A percentile compares a stretch with the other conserved stretches of the same genome.
phyloP scores from a whole-genome alignment of 495 filamentous ascomycete species.

The Talaromyces proteolyticus region DNA sequence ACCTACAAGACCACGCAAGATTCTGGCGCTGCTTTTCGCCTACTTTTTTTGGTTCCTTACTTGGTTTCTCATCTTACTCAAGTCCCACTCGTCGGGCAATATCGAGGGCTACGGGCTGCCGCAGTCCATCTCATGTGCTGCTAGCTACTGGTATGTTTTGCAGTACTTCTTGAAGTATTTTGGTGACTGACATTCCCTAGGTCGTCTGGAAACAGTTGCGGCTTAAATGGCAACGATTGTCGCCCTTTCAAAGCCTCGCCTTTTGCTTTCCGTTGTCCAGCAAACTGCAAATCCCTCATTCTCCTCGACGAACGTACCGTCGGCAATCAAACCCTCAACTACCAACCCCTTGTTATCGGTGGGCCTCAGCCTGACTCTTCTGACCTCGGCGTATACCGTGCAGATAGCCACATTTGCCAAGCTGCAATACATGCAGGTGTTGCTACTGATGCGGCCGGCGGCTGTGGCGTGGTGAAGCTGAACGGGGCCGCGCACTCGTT shows the following conservation, averaged over 20 bases:
- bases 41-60: conserved; percentile 67
- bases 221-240: conserved; percentile 72
- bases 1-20: conserved; percentile 56
- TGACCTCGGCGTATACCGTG: conserved; percentile 55
- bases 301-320: conserved; percentile 70
- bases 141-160: conserved; percentile 46
- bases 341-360: conserved; percentile 68
- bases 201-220: conserved; percentile 66
- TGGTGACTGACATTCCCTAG: conserved; percentile 37
- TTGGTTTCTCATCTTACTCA: conserved; percentile 61
- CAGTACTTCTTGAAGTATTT: background rate
- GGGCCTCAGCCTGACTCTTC: conserved; percentile 48
- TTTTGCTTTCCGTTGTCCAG: conserved; percentile 74
- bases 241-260: conserved; percentile 69
- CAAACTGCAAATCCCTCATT: conserved; percentile 60
- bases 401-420: conserved; percentile 79
- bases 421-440: conserved; percentile 75
- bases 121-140: conserved; percentile 60
- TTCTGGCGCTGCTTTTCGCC: conserved; percentile 52
- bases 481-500: conserved; percentile 63
- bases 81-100: conserved; percentile 55
- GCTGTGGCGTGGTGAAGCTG: conserved; percentile 68
- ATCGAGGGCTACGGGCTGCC: conserved; percentile 66
- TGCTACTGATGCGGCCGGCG: conserved; percentile 60
- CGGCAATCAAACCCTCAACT: conserved; percentile 65